These are phyloP conservation scores for Penicillium rolfsii DNA, from an alignment of 2,329 filamentous ascomycete species.

Conservation along the genomic window DNA sequence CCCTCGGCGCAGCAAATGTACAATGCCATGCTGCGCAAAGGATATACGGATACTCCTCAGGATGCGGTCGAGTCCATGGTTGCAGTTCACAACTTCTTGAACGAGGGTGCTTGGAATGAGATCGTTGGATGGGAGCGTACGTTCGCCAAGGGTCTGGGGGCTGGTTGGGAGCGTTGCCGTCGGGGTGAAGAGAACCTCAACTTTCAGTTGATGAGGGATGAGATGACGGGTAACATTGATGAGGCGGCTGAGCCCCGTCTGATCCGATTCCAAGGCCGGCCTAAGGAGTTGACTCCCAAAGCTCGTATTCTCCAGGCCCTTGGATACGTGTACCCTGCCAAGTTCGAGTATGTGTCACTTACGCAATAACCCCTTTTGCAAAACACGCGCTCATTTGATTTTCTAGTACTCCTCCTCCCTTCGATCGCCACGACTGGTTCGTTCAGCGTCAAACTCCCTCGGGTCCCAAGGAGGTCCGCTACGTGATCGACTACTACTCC, in stretches of 20 bases:
- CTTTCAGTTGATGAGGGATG: constrained; percentile 58
- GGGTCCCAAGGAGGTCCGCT: constrained; percentile 78
- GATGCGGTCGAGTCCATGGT: constrained; percentile 97
- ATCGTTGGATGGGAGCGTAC: constrained; percentile 91
- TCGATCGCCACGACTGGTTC: constrained; percentile 97
- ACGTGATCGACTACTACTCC: constrained; percentile 96
- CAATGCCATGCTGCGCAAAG: constrained; percentile 94
- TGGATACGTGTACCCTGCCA: constrained; percentile 75
- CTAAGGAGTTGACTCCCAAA: constrained; percentile 89
- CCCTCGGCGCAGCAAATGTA: constrained; percentile 99
- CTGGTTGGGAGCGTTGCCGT: constrained; percentile 74
- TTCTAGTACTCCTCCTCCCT: constrained; percentile 75
- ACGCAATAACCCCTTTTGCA: not conserved
- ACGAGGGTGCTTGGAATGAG: constrained; percentile 96
- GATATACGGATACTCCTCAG: constrained; percentile 89
- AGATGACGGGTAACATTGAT: constrained; percentile 40
- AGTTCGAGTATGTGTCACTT: constrained; percentile 67
- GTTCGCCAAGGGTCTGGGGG: constrained; percentile 72
- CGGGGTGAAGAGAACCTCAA: constrained; percentile 70
- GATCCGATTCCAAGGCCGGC: constrained; percentile 84
- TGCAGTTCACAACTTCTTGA: constrained; percentile 95
- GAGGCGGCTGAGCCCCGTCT: constrained; percentile 66
- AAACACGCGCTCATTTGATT: constrained; percentile 17
- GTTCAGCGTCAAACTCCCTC: constrained; percentile 71
- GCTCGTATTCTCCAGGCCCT: constrained; percentile 80